These are phyloP conservation scores for Begonia masoniana DNA, from an alignment of 306 rosid species.

Conservation along the genomic window DNA sequence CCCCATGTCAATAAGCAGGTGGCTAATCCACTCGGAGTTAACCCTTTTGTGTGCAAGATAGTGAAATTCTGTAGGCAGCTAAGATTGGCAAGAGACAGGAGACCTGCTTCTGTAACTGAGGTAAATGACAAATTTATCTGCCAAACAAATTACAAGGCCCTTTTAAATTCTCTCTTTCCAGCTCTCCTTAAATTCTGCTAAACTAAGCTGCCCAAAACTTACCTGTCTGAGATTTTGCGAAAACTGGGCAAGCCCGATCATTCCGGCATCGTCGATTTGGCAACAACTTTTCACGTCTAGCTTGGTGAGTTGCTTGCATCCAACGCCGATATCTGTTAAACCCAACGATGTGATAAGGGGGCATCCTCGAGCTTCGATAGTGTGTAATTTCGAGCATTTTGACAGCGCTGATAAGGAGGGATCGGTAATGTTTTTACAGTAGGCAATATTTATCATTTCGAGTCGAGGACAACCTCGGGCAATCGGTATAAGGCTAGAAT, in stretches of 20 bases:
- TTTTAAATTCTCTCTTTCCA: neutral
- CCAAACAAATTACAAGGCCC: conserved; percentile 4
- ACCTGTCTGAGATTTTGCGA: conserved; percentile 47
- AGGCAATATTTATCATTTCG: conserved; percentile 46
- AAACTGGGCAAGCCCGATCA: conserved; percentile 38
- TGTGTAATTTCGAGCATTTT: conserved; percentile 33
- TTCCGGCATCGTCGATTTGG: conserved; percentile 36
- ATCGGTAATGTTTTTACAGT: conserved; percentile 40
- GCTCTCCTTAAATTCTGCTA: neutral
- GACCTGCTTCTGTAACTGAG: conserved; percentile 55
- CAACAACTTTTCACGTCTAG: conserved; percentile 53
- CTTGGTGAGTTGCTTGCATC: conserved; percentile 38
- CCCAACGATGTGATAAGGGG: conserved; percentile 35
- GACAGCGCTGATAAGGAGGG: conserved; percentile 40
- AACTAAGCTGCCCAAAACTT: neutral
- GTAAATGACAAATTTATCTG: conserved; percentile 64
- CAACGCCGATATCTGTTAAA: conserved; percentile 31
- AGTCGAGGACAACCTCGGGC: conserved; percentile 50
- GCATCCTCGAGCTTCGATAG: conserved; percentile 53
- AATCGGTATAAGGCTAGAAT: conserved; percentile 37
- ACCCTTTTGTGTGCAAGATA: conserved; percentile 41
- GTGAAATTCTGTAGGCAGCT: conserved; percentile 37
- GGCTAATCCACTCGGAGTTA: conserved; percentile 49
- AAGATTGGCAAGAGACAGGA: conserved; percentile 42
- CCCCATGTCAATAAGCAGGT: conserved; percentile 38